Evolutionary conservation across 1,284 basidiomycete species (phyloP).

Genomic region (Xanthoconium separans): DNA sequence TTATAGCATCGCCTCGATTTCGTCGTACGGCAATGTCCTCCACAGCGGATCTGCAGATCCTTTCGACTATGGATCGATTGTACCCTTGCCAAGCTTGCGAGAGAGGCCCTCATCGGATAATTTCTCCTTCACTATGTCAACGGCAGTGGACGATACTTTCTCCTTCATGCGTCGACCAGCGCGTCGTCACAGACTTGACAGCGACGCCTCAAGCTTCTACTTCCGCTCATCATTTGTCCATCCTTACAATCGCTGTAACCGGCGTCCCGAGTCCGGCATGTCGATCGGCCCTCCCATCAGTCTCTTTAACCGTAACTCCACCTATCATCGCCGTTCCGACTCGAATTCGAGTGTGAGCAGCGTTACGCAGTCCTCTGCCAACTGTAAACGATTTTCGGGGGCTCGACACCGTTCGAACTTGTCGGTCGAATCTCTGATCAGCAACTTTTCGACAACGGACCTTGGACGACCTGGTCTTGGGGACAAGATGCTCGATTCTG

Average conservation of each 20-base stretch:
- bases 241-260: constrained; percentile 43
- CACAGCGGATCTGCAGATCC: constrained; percentile 66
- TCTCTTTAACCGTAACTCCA: constrained; percentile 64
- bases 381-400: constrained; percentile 60
- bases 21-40: constrained; percentile 73
- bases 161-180: constrained; percentile 51
- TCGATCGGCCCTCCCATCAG: constrained; percentile 67
- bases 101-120: constrained; percentile 59
- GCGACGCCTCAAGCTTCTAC: constrained; percentile 74
- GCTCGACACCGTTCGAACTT: constrained; percentile 56
- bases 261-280: constrained; percentile 46
- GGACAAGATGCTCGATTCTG: constrained; percentile 83
- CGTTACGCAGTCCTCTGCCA: constrained; percentile 51
- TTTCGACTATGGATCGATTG: constrained; percentile 60
- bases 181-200: constrained; percentile 61
- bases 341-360: constrained; percentile 56
- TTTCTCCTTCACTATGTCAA: constrained; percentile 53
- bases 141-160: constrained; percentile 70
- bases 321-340: constrained; percentile 46
- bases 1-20: constrained; percentile 79
- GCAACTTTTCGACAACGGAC: constrained; percentile 57
- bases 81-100: constrained; percentile 41
- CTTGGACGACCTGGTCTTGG: constrained; percentile 75
- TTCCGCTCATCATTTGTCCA: constrained; percentile 44
- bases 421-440: constrained; percentile 66